Conservation (phyloP, 176 grass and related monocot species). For the Oryza coarctata region DNA sequence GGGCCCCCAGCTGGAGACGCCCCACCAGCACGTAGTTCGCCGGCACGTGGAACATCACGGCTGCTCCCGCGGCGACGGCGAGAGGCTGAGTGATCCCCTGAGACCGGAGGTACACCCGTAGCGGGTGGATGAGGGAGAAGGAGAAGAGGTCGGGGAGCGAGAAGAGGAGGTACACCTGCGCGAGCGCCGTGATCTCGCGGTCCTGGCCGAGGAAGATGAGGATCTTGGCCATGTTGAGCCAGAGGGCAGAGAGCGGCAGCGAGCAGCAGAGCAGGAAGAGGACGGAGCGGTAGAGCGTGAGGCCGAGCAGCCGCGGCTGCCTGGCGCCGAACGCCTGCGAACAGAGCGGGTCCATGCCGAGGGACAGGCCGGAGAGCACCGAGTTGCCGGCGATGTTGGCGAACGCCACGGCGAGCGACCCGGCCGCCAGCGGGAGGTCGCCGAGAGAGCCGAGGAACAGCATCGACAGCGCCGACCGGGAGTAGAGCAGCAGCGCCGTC, state of each 20-base stretch:
- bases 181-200: slow-evolving; percentile 64
- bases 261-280: slow-evolving; percentile 95
- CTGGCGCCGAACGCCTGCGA: slow-evolving; percentile 89
- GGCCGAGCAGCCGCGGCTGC: slow-evolving; percentile 57
- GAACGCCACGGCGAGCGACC: slow-evolving; percentile 83
- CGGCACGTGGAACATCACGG: slow-evolving; percentile 57
- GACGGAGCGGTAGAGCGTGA: slow-evolving; percentile 79
- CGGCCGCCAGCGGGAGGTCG: slow-evolving; percentile 80
- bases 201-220: slow-evolving; percentile 85
- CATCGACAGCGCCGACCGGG: slow-evolving; percentile 79
- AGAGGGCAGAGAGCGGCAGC: slow-evolving; percentile 65
- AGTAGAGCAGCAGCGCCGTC: slow-evolving; percentile 84
- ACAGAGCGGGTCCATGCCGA: slow-evolving; percentile 97
- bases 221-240: slow-evolving; percentile 75
- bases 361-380: slow-evolving; percentile 75
- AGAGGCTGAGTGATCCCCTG: slow-evolving; percentile 80
- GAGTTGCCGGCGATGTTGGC: slow-evolving; percentile 98
- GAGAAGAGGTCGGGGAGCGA: slow-evolving; percentile 84
- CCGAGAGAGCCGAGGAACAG: slow-evolving; percentile 86
- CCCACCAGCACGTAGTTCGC: slow-evolving; percentile 68
- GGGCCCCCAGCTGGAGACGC: slow-evolving; percentile 52
- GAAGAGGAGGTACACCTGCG: slow-evolving; percentile 73
- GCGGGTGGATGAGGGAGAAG: slow-evolving; percentile 89
- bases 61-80: slow-evolving; percentile 45
- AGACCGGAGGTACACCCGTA: slow-evolving; percentile 91